phyloP scores from a whole-genome alignment of 2,329 filamentous ascomycete genomes.

The Fragosphaeria purpurea region DNA sequence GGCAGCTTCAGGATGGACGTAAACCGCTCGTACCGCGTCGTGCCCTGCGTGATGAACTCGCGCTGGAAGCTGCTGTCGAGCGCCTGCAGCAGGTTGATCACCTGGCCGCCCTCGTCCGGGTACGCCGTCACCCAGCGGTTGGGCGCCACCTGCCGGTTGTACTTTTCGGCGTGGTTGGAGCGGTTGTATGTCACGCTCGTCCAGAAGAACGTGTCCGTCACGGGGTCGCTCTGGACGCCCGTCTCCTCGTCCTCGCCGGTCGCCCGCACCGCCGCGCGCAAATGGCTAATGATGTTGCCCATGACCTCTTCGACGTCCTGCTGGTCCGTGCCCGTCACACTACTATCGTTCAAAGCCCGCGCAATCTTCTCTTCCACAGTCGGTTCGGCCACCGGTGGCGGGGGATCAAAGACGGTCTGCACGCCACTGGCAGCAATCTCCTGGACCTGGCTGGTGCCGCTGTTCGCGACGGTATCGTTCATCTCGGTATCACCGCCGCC shows the following conservation, averaged over 20 bases:
- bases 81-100: conserved; percentile 66
- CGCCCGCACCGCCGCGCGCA: conserved; percentile 79
- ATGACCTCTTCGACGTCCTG: conserved; percentile 97
- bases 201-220: conserved; percentile 62
- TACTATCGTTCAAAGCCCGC: conserved; percentile 36
- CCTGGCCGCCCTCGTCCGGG: conserved; percentile 33
- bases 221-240: conserved; percentile 70
- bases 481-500: conserved; percentile 8
- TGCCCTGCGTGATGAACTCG: conserved; percentile 59
- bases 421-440: not conserved
- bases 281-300: conserved; percentile 78
- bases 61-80: conserved; percentile 79
- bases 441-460: not conserved
- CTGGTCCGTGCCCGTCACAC: conserved; percentile 52
- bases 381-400: conserved; percentile 20
- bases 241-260: conserved; percentile 48
- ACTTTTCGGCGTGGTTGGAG: conserved; percentile 35
- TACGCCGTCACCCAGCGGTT: conserved; percentile 55
- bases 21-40: conserved; percentile 45
- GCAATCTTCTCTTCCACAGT: conserved; percentile 35
- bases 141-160: conserved; percentile 37
- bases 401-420: conserved; percentile 9
- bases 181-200: conserved; percentile 50
- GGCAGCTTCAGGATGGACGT: conserved; percentile 67
- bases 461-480: not conserved